Evolutionary conservation across 2,329 filamentous ascomycete genomes (phyloP).

Genomic region (Corynespora cassiicola): DNA sequence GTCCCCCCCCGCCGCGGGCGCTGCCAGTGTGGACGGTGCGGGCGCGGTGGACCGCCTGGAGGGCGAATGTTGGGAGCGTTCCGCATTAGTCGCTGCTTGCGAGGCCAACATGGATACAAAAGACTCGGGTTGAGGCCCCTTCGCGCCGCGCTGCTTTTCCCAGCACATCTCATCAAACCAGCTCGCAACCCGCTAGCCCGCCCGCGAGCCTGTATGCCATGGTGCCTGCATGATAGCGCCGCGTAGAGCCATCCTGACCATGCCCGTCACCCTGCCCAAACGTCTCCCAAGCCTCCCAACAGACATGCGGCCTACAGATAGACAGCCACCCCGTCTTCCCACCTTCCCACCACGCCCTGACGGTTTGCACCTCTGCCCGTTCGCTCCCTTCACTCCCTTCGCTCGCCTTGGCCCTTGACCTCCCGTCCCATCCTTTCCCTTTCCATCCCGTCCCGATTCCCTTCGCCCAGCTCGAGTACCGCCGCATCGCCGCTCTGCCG

Average conservation of each 20-base stretch:
- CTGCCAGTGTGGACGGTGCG: too few relatives aligned
- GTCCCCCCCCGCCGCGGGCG: too few relatives aligned
- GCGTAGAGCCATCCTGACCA: slow-evolving; percentile 4
- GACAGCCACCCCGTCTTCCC: too few relatives aligned
- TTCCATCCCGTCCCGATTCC: too few relatives aligned
- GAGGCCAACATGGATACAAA: slow-evolving; percentile 15
- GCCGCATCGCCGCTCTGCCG: background rate
- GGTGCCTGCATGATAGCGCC: slow-evolving; percentile 6
- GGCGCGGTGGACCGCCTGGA: too few relatives aligned
- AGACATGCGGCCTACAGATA: too few relatives aligned
- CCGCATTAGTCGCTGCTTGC: slow-evolving; percentile 29
- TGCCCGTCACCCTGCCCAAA: background rate
- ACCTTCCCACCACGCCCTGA: too few relatives aligned
- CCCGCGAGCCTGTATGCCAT: slow-evolving; percentile 5
- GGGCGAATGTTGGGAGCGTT: slow-evolving; percentile 23
- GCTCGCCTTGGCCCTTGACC: too few relatives aligned
- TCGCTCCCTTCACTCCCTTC: too few relatives aligned
- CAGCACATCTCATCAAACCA: background rate
- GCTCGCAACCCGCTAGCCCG: background rate
- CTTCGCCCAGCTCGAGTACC: too few relatives aligned
- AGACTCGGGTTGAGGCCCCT: slow-evolving; percentile 18
- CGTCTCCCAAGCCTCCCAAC: background rate
- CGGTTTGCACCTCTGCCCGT: too few relatives aligned
- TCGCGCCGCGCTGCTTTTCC: slow-evolving; percentile 12
- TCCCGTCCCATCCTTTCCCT: background rate